Evolutionary conservation across 192 early-diverging fungal genomes (phyloP).

Genomic region (Gigaspora rosea): DNA sequence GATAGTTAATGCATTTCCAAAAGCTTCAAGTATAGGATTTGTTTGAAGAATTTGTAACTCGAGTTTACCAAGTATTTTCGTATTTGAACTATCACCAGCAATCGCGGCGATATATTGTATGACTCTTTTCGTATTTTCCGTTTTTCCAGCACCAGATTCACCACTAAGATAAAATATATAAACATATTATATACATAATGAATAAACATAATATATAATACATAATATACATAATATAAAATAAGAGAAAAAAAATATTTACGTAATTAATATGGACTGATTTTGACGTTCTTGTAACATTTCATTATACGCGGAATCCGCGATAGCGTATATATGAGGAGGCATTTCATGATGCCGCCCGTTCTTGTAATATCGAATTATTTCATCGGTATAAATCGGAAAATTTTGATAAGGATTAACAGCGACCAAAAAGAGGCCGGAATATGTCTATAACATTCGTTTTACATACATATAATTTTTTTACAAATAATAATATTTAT

Average conservation of each 20-base stretch:
- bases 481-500: no score
- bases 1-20: conserved; percentile 98
- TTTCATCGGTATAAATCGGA: conserved; percentile 85
- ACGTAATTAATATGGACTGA: conserved; percentile 98
- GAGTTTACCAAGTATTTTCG: conserved; percentile 57
- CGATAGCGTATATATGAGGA: conserved; percentile 91
- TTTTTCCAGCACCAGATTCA: conserved; percentile 99
- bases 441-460: conserved; percentile 76
- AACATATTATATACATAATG: not conserved
- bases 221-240: not conserved
- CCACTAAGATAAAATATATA: conserved; percentile 57
- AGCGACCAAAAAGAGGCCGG: conserved; percentile 97
- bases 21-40: conserved; percentile 96
- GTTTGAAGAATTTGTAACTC: conserved; percentile 95
- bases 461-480: no score
- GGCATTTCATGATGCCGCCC: conserved; percentile 73
- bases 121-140: conserved; percentile 99
- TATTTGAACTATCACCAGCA: conserved; percentile 59
- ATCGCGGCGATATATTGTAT: conserved; percentile 97
- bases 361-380: conserved; percentile 68
- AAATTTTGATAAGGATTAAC: conserved; percentile 96
- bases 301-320: conserved; percentile 92
- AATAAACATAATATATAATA: not conserved
- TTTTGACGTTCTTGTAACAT: conserved; percentile 93
- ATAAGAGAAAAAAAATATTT: conserved; percentile 35